Percentiles rank a stretch among this genome's conserved stretches.
Conservation (phyloP, 179 eudicot genomes). For the Spinacia oleracea region DNA sequence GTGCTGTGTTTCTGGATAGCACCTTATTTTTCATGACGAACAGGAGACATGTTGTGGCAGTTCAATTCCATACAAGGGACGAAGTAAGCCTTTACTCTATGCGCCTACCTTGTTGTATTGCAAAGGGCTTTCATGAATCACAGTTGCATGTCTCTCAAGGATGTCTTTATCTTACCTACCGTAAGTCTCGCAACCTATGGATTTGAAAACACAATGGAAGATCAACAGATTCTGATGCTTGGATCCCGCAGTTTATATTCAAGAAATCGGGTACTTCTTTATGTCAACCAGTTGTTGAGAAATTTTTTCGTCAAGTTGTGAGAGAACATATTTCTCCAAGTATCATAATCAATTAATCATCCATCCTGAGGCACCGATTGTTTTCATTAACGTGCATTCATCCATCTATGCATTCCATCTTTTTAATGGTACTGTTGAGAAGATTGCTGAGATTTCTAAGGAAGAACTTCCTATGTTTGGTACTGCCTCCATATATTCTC, state of each 20-base stretch:
- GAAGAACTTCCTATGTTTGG: not conserved
- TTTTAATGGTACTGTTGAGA: conserved; percentile 1
- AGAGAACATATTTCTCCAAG: not conserved
- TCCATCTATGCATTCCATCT: not conserved
- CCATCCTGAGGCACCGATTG: too few relatives aligned
- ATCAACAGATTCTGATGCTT: not conserved
- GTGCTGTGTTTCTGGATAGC: not conserved
- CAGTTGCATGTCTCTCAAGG: not conserved
- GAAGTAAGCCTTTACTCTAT: not conserved
- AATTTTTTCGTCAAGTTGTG: not conserved
- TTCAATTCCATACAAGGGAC: not conserved
- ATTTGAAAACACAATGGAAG: not conserved
- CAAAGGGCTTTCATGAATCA: not conserved
- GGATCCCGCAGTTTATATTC: not conserved
- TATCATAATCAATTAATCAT: not conserved
- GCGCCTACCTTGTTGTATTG: not conserved
- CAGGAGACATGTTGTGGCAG: conserved; percentile 2
- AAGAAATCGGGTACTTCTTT: conserved; percentile 5
- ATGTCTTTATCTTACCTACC: not conserved
- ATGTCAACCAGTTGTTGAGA: not conserved
- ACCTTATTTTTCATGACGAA: conserved; percentile 2
- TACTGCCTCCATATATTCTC: not conserved
- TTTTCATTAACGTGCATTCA: too few relatives aligned
- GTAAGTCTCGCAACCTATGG: not conserved
- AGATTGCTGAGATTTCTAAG: not conserved